These are phyloP conservation scores for Pichia sp. DNA, from an alignment of 1,139 yeast species.

Conservation along the genomic window DNA sequence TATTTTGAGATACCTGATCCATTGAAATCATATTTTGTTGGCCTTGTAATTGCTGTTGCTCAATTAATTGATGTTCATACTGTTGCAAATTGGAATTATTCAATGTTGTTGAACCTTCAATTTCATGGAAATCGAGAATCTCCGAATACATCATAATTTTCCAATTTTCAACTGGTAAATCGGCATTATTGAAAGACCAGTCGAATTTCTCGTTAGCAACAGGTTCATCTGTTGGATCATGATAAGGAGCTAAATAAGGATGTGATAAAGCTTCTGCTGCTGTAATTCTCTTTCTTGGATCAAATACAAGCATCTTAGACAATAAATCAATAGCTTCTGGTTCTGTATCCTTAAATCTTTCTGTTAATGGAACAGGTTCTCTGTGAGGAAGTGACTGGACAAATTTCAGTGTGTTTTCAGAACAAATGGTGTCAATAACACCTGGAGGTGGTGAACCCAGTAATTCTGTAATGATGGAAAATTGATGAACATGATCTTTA, in stretches of 20 bases:
- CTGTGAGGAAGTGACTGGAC: constrained; percentile 90
- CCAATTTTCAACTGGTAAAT: constrained; percentile 97
- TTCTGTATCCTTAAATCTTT: constrained; percentile 79
- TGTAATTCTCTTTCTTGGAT: constrained; percentile 71
- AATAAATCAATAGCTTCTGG: constrained; percentile 87
- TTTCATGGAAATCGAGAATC: constrained; percentile 89
- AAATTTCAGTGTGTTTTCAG: constrained; percentile 89
- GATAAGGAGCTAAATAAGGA: constrained; percentile 94
- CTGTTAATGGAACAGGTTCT: constrained; percentile 81
- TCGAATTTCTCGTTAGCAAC: constrained; percentile 88
- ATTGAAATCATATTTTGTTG: constrained; percentile 14
- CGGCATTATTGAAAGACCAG: constrained; percentile 98
- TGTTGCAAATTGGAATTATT: constrained; percentile 16
- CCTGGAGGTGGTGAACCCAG: constrained; percentile 96
- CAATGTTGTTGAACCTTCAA: constrained; percentile 32
- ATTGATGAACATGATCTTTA: constrained; percentile 96
- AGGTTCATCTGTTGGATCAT: constrained; percentile 97
- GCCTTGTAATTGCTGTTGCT: constrained; percentile 21
- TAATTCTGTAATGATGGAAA: constrained; percentile 90
- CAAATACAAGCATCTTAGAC: constrained; percentile 75
- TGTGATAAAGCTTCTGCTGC: constrained; percentile 88
- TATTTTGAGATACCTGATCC: constrained; percentile 2
- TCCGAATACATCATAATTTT: constrained; percentile 99
- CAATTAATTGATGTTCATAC: constrained; percentile 20
- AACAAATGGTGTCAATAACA: constrained; percentile 91